Evolutionary conservation across 2,329 filamentous ascomycete species (phyloP).

Genomic region (Alternaria gansuensis): DNA sequence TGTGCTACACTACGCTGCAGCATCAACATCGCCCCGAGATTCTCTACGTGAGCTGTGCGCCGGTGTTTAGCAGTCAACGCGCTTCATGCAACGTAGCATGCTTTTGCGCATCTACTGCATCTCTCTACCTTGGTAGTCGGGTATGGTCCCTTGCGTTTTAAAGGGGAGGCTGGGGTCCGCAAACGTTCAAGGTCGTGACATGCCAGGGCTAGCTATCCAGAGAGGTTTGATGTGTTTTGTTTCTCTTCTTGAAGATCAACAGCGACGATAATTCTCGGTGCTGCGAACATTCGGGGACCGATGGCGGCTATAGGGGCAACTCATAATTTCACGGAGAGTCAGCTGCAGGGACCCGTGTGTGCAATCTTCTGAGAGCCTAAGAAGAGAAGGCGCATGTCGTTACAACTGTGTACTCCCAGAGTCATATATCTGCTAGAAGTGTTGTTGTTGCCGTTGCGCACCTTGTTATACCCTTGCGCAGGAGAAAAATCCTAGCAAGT

Average conservation of each 20-base stretch:
- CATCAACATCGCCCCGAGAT: not conserved
- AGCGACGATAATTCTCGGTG: not conserved
- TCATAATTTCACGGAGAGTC: not conserved
- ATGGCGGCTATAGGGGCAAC: not conserved
- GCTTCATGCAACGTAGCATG: not conserved
- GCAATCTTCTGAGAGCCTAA: not conserved
- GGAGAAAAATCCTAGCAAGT: no score
- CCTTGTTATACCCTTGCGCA: no score
- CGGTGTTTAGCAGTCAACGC: not conserved
- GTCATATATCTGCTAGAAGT: no score
- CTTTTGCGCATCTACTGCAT: not conserved
- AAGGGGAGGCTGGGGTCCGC: conserved; percentile 1
- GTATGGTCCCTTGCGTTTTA: conserved; percentile 1
- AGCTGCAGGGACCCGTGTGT: not conserved
- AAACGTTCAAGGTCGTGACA: not conserved
- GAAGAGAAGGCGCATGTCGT: not conserved
- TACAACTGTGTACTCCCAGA: not conserved
- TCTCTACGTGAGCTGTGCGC: not conserved
- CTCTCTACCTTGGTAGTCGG: not conserved
- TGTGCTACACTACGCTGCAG: not conserved
- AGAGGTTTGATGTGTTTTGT: conserved; percentile 7
- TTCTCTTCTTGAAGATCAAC: not conserved
- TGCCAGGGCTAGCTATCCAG: not conserved
- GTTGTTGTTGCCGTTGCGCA: no score
- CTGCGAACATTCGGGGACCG: not conserved